Percentiles rank a stretch among this genome's conserved stretches.
These are phyloP conservation scores for Rhododendron simsii DNA, from an alignment of 148 eudicot genomes.

Conservation along the genomic window DNA sequence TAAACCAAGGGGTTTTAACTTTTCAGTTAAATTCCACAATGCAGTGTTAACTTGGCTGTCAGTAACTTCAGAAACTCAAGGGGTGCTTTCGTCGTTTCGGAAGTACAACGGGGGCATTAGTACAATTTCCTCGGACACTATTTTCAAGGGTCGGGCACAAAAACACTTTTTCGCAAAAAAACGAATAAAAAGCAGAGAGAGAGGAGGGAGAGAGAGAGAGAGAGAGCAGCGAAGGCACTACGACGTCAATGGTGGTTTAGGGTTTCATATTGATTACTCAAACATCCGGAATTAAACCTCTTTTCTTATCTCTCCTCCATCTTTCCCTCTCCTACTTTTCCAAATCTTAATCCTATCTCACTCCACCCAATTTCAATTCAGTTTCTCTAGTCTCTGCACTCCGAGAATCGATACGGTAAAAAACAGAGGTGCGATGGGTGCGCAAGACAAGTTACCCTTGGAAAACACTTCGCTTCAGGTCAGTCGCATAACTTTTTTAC, in stretches of 20 bases:
- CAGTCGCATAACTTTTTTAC: constrained; percentile 2
- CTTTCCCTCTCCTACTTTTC: background rate
- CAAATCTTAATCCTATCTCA: constrained; percentile 16
- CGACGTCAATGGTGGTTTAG: constrained; percentile 29
- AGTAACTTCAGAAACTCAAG: background rate
- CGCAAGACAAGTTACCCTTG: constrained; percentile 43
- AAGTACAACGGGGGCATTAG: background rate
- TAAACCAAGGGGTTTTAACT: no score
- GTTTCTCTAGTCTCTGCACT: background rate
- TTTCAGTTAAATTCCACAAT: no score
- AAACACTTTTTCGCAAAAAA: background rate
- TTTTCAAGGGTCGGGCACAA: constrained; percentile 8
- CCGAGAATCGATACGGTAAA: background rate
- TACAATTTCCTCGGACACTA: background rate
- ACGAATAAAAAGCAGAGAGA: background rate
- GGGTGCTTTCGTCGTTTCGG: background rate
- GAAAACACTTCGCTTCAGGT: constrained; percentile 50
- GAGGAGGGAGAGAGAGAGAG: constrained; percentile 3
- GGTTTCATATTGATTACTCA: constrained; percentile 14
- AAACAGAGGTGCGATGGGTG: constrained; percentile 33
- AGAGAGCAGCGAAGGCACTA: constrained; percentile 11
- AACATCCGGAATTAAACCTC: background rate
- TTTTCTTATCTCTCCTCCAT: background rate
- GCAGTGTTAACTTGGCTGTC: no score
- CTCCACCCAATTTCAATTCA: constrained; percentile 3